Evolutionary conservation across 345 rosid species (phyloP).

Genomic region (Diplotaxis tenuifolia): DNA sequence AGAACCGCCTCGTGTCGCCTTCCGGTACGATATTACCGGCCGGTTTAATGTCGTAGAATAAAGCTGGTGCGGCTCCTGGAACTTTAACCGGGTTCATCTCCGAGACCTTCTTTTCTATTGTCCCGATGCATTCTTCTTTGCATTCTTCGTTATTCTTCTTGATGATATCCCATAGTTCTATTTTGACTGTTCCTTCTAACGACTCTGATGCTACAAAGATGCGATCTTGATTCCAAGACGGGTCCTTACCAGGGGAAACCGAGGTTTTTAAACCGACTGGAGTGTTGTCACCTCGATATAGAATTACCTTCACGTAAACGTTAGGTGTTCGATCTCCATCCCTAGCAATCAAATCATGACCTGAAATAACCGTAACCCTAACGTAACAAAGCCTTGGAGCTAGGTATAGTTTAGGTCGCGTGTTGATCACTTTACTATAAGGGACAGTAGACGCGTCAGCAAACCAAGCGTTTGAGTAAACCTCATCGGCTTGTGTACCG

Average conservation of each 20-base stretch:
- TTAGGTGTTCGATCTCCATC: background rate
- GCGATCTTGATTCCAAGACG: constrained; percentile 33
- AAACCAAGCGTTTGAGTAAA: constrained; percentile 28
- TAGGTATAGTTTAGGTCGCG: constrained; percentile 22
- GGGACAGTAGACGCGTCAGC: constrained; percentile 12
- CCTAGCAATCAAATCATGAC: constrained; percentile 14
- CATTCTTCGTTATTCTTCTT: too few species aligned
- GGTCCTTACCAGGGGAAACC: background rate
- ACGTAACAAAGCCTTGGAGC: constrained; percentile 34
- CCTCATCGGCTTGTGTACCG: constrained; percentile 31
- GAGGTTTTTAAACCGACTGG: background rate
- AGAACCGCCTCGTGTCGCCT: constrained; percentile 2
- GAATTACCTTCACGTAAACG: constrained; percentile 21
- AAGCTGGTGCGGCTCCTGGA: constrained; percentile 21
- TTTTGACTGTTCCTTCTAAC: constrained; percentile 10
- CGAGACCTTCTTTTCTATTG: constrained; percentile 4
- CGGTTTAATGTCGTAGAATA: constrained; percentile 4
- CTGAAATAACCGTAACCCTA: constrained; percentile 28
- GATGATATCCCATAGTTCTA: background rate
- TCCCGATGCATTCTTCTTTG: constrained; percentile 19
- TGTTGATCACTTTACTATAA: constrained; percentile 14
- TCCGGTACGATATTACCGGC: background rate
- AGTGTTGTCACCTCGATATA: too few species aligned
- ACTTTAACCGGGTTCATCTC: constrained; percentile 17
- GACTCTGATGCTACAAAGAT: constrained; percentile 27